These are phyloP conservation scores for Rosa chinensis DNA, from an alignment of 306 rosid genomes.

Conservation along the genomic window DNA sequence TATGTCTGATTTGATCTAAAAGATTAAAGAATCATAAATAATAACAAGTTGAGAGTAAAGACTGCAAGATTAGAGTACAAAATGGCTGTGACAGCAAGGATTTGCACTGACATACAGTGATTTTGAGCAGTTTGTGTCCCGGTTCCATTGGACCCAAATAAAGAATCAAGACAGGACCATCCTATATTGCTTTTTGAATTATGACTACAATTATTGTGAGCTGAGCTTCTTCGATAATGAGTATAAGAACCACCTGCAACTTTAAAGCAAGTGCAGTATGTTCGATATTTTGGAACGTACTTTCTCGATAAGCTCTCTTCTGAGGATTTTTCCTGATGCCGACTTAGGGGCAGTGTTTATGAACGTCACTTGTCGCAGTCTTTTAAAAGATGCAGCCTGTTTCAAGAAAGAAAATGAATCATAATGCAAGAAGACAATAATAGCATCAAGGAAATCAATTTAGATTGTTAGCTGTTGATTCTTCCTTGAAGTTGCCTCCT, in stretches of 20 bases:
- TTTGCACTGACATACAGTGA: background rate
- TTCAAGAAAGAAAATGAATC: conserved; percentile 8
- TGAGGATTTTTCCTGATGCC: conserved; percentile 81
- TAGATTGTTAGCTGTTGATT: background rate
- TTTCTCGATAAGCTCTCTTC: conserved; percentile 82
- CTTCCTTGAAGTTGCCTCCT: conserved; percentile 1
- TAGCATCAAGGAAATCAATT: background rate
- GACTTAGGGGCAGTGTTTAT: conserved; percentile 71
- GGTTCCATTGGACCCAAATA: background rate
- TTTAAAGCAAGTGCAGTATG: background rate
- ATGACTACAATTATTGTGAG: background rate
- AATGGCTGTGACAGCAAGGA: background rate
- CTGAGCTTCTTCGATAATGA: background rate
- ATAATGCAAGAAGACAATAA: background rate
- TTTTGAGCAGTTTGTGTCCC: background rate
- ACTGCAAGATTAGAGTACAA: background rate
- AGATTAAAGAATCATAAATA: background rate
- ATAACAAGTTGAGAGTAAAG: background rate
- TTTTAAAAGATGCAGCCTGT: conserved; percentile 88
- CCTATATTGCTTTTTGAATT: background rate
- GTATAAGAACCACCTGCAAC: background rate
- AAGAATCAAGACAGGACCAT: background rate
- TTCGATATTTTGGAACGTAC: conserved; percentile 42
- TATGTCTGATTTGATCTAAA: background rate
- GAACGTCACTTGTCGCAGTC: conserved; percentile 75